Evolutionary conservation across 1,284 basidiomycete genomes (phyloP).

Genomic region (Microbotryomycetes sp.): DNA sequence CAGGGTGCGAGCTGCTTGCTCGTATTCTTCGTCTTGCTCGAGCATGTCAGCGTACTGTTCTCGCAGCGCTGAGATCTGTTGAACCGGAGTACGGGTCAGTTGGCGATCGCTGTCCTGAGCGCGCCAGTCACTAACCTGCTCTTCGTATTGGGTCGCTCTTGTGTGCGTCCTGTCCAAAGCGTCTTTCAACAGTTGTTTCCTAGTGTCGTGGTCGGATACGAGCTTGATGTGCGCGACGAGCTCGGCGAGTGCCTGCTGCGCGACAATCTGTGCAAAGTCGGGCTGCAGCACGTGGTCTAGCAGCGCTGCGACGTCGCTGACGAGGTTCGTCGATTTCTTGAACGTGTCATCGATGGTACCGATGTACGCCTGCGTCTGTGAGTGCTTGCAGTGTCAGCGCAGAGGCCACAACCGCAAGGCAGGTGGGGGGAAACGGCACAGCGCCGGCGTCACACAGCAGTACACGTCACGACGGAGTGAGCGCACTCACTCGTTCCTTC

Average conservation of each 20-base stretch:
- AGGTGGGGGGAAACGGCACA: neutral
- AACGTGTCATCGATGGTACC: slow-evolving; percentile 39
- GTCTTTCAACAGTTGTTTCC: slow-evolving; percentile 63
- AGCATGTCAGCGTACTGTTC: slow-evolving; percentile 80
- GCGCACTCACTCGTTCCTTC: slow-evolving; percentile 18
- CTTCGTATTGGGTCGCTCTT: slow-evolving; percentile 78
- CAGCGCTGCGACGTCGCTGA: slow-evolving; percentile 48
- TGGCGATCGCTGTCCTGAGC: neutral
- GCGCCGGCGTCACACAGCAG: neutral
- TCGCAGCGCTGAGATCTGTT: slow-evolving; percentile 69
- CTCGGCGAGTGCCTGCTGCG: slow-evolving; percentile 72
- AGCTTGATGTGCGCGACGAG: slow-evolving; percentile 60
- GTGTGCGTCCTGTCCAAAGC: slow-evolving; percentile 65
- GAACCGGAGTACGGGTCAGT: neutral
- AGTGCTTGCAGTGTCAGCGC: neutral
- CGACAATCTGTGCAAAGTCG: slow-evolving; percentile 73
- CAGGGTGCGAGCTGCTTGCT: slow-evolving; percentile 78
- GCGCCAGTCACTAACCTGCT: slow-evolving; percentile 61
- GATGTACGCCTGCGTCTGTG: slow-evolving; percentile 51
- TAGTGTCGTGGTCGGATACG: slow-evolving; percentile 52
- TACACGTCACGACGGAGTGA: neutral
- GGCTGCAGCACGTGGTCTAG: slow-evolving; percentile 69
- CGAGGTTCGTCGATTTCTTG: slow-evolving; percentile 48
- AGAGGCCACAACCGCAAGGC: neutral
- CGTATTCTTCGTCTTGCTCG: slow-evolving; percentile 88